phyloP scores from a whole-genome alignment of 805 yeast genomes.

The Candida multigemmis region DNA sequence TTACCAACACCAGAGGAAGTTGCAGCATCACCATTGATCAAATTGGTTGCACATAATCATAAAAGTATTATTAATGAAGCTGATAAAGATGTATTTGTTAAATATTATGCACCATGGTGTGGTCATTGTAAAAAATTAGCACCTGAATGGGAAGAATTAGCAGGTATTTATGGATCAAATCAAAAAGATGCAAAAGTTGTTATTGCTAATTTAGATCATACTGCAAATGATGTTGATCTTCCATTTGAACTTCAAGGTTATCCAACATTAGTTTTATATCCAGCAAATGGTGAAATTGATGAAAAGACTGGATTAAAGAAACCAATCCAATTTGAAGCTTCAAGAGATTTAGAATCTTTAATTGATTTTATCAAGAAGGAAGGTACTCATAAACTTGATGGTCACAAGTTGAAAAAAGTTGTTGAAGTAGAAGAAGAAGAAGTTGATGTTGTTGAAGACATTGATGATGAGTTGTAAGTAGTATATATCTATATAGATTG shows the following conservation, averaged over 20 bases:
- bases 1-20: slow-evolving; percentile 77
- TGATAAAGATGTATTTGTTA: slow-evolving; percentile 67
- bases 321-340: slow-evolving; percentile 57
- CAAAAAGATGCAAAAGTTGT: slow-evolving; percentile 43
- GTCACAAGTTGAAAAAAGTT: slow-evolving; percentile 15
- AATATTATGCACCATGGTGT: slow-evolving; percentile 97
- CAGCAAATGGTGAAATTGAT: slow-evolving; percentile 51
- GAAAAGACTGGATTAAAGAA: slow-evolving; percentile 33
- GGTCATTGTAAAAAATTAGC: slow-evolving; percentile 92
- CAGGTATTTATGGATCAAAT: slow-evolving; percentile 51
- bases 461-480: slow-evolving; percentile 26
- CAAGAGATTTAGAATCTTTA: slow-evolving; percentile 67
- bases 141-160: slow-evolving; percentile 83
- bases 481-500: slow-evolving; percentile 1
- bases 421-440: slow-evolving; percentile 19
- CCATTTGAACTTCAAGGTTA: slow-evolving; percentile 64
- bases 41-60: slow-evolving; percentile 79
- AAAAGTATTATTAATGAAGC: slow-evolving; percentile 51
- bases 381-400: slow-evolving; percentile 60
- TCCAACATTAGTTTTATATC: slow-evolving; percentile 88
- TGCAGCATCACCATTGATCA: slow-evolving; percentile 45
- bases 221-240: slow-evolving; percentile 79
- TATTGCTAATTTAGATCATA: slow-evolving; percentile 84
- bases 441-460: slow-evolving; percentile 8
- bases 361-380: slow-evolving; percentile 61